Percentiles rank a stretch among this genome's conserved stretches.
These are phyloP conservation scores for Globisporangium ultimum DNA, from an alignment of 352 stramenopile genomes.

Conservation along the genomic window DNA sequence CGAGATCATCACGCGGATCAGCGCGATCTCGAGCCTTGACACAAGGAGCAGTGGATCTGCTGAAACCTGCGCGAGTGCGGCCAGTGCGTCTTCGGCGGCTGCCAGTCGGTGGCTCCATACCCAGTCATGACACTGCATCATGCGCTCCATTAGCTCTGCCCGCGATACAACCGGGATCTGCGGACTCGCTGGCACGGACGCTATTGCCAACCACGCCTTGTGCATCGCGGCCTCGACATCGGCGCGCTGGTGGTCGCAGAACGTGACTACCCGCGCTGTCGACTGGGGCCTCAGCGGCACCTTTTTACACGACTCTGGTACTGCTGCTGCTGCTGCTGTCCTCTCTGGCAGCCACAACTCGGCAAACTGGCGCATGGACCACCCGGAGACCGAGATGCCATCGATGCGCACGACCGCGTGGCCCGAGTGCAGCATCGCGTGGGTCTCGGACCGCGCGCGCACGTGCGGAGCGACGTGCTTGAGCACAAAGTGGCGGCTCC, in stretches of 20 bases:
- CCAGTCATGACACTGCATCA: slow-evolving; percentile 17
- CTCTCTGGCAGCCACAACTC: slow-evolving; percentile 22
- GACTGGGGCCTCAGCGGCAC: not conserved
- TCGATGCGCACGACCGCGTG: slow-evolving; percentile 37
- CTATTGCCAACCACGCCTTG: slow-evolving; percentile 15
- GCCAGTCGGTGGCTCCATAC: slow-evolving; percentile 33
- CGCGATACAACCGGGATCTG: not conserved
- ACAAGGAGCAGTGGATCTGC: slow-evolving; percentile 26
- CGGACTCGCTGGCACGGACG: not conserved
- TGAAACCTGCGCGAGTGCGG: slow-evolving; percentile 9
- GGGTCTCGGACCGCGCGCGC: slow-evolving; percentile 12
- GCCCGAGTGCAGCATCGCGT: slow-evolving; percentile 21
- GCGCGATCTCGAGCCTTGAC: slow-evolving; percentile 25
- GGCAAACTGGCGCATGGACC: slow-evolving; percentile 29
- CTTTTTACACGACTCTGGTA: not conserved
- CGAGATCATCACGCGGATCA: slow-evolving; percentile 32
- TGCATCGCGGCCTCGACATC: slow-evolving; percentile 31
- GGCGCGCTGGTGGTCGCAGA: slow-evolving; percentile 31
- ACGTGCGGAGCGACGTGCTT: slow-evolving; percentile 18
- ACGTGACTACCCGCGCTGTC: slow-evolving; percentile 8
- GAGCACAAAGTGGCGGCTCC: slow-evolving; percentile 39
- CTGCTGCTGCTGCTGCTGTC: not conserved
- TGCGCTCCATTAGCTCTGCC: slow-evolving; percentile 9
- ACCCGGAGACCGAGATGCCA: slow-evolving; percentile 11
- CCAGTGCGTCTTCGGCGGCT: slow-evolving; percentile 10